Conservation (phyloP, 768 basidiomycete species). For the Lentinus brumalis region DNA sequence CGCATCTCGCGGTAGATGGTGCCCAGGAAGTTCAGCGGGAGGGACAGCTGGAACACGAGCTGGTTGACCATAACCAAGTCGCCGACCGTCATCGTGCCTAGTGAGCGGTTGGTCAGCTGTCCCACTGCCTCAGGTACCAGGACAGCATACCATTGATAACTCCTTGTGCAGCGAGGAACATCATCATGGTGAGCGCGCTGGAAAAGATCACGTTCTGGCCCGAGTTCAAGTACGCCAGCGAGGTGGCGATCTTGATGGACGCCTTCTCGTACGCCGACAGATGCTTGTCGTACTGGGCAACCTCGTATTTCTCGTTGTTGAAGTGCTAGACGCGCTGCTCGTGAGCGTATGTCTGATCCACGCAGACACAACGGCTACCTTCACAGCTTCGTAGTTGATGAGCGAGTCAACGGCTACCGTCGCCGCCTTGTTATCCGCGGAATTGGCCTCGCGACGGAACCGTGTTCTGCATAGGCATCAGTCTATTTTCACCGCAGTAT, state of each 20-base stretch:
- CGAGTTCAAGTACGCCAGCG: constrained; percentile 89
- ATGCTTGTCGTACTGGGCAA: constrained; percentile 89
- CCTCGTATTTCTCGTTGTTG: constrained; percentile 94
- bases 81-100: constrained; percentile 97
- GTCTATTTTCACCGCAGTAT: not conserved
- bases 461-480: constrained; percentile 21
- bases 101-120: not conserved
- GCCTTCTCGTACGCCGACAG: constrained; percentile 87
- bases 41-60: constrained; percentile 93
- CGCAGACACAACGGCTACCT: constrained; percentile 51
- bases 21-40: constrained; percentile 96
- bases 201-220: constrained; percentile 98
- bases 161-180: constrained; percentile 96
- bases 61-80: constrained; percentile 99
- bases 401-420: constrained; percentile 92
- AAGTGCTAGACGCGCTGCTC: constrained; percentile 64
- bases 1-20: constrained; percentile 97
- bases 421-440: constrained; percentile 96
- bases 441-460: constrained; percentile 93
- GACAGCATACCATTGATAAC: constrained; percentile 74
- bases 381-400: constrained; percentile 99
- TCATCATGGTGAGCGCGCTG: constrained; percentile 87
- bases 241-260: constrained; percentile 93
- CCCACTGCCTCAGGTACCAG: not conserved
- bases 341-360: no score